Evolutionary conservation across 345 rosid species (phyloP).

Genomic region (Pugionium dolabratum): DNA sequence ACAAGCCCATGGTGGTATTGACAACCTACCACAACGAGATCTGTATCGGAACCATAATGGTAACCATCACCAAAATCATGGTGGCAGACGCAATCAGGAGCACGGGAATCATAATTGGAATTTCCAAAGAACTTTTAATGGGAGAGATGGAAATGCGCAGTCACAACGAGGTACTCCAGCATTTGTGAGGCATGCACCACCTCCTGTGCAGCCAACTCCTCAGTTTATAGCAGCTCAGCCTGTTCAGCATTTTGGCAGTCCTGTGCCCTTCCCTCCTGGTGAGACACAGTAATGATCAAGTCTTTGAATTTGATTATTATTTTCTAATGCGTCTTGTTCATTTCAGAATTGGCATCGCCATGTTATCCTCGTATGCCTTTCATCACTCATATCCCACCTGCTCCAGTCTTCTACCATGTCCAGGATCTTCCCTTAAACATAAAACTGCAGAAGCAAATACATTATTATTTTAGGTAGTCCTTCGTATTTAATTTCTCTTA

Average conservation of each 20-base stretch:
- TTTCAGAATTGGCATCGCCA: conserved; percentile 54
- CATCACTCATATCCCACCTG: conserved; percentile 45
- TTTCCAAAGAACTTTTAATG: conserved; percentile 52
- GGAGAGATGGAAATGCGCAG: conserved; percentile 66
- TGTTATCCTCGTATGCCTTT: conserved; percentile 61
- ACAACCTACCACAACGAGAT: conserved; percentile 64
- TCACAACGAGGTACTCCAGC: conserved; percentile 58
- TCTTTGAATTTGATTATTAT: conserved; percentile 9
- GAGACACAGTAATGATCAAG: conserved; percentile 35
- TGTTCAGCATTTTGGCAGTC: conserved; percentile 52
- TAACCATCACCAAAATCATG: conserved; percentile 68
- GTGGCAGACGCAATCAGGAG: conserved; percentile 77
- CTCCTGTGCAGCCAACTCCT: conserved; percentile 51
- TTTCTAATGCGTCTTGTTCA: conserved; percentile 33
- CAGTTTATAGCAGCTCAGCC: conserved; percentile 57
- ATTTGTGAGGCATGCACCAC: conserved; percentile 61
- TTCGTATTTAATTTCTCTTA: conserved; percentile 8
- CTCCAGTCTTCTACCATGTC: conserved; percentile 46
- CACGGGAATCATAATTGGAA: conserved; percentile 67
- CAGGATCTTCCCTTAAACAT: conserved; percentile 57
- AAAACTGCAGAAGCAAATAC: conserved; percentile 65
- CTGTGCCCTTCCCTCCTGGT: conserved; percentile 63
- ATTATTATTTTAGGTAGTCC: conserved; percentile 83
- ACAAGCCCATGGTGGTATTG: conserved; percentile 53
- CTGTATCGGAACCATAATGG: conserved; percentile 67